phyloP scores from a whole-genome alignment of 176 grass and related monocot genomes.

The Ensete ventricosum region DNA sequence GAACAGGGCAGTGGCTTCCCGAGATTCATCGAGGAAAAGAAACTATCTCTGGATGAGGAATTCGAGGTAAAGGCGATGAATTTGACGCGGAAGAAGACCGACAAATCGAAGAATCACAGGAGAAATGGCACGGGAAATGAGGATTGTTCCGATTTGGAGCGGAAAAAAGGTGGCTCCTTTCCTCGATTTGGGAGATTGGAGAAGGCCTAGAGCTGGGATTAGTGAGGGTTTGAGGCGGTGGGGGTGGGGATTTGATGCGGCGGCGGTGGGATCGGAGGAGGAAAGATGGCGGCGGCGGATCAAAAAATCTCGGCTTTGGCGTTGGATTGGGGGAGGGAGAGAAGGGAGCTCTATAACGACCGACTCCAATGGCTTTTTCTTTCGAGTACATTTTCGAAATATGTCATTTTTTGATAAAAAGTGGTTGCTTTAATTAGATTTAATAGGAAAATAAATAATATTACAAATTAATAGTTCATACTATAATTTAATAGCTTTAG shows the following conservation, averaged over 20 bases:
- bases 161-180: neutral
- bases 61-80: neutral
- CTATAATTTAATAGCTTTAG: no score
- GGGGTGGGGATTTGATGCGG: neutral
- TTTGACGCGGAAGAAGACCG: neutral
- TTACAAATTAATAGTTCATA: no score
- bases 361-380: neutral
- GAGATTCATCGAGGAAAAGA: conserved; percentile 2
- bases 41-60: neutral
- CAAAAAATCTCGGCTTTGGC: neutral
- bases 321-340: neutral
- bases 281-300: neutral
- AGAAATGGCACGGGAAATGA: neutral
- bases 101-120: neutral
- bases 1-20: conserved; percentile 14
- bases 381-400: no score
- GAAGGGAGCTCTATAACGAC: neutral
- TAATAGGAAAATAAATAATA: neutral
- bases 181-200: neutral
- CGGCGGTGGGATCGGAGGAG: neutral
- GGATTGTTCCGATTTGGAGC: neutral
- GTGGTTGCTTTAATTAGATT: neutral
- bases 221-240: neutral
- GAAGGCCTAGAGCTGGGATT: neutral
- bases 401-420: neutral